These are phyloP conservation scores for Metarhizium robertsii DNA, from an alignment of 2,329 filamentous ascomycete species.

Conservation along the genomic window DNA sequence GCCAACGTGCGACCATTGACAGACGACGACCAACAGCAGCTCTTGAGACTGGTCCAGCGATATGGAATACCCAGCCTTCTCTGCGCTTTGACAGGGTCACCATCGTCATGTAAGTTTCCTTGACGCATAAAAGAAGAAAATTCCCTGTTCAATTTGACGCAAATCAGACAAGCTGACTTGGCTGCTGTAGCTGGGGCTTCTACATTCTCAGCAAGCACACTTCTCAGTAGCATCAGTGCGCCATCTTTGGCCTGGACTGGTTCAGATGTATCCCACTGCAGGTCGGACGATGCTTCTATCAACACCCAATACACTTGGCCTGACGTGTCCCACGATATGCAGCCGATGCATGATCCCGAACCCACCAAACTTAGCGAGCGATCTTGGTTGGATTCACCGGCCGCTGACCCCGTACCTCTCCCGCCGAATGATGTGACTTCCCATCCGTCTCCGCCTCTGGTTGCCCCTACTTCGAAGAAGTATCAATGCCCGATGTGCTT, in stretches of 20 bases:
- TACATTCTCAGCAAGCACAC: constrained; percentile 28
- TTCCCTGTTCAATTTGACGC: not conserved
- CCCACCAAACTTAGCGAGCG: constrained; percentile 23
- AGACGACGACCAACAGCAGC: constrained; percentile 29
- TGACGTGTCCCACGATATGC: constrained; percentile 23
- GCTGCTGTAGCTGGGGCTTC: constrained; percentile 26
- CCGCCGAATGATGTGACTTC: constrained; percentile 23
- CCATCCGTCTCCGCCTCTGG: constrained; percentile 26
- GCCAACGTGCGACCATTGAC: constrained; percentile 24
- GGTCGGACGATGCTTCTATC: constrained; percentile 30
- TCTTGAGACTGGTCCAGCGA: constrained; percentile 26
- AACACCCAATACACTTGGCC: constrained; percentile 29
- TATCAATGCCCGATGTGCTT: constrained; percentile 38
- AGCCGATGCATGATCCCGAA: constrained; percentile 25
- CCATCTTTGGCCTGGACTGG: constrained; percentile 32
- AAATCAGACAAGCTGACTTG: not conserved
- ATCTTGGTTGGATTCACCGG: constrained; percentile 32
- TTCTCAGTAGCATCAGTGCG: constrained; percentile 30
- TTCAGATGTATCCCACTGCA: constrained; percentile 29
- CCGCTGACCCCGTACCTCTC: constrained; percentile 25
- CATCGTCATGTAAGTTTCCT: constrained; percentile 25
- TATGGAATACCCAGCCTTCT: constrained; percentile 28
- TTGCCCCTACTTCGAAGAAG: constrained; percentile 29
- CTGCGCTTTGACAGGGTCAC: constrained; percentile 26
- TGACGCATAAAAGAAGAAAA: not conserved